Conservation (phyloP, 257 asterid species). For the Solanum pimpinellifolium region DNA sequence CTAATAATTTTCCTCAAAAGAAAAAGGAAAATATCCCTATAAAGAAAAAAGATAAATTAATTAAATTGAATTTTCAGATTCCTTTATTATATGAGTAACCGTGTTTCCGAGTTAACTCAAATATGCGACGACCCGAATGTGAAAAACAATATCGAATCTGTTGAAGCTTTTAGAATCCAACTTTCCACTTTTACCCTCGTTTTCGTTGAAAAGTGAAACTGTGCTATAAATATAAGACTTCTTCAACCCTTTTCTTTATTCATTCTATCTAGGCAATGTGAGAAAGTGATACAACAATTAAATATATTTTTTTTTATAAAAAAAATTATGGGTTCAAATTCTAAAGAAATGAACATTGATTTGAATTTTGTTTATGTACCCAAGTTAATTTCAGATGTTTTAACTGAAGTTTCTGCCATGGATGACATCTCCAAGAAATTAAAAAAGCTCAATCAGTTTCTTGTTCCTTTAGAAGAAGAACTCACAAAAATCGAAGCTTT, state of each 20-base stretch:
- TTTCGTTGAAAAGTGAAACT: not conserved
- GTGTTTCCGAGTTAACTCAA: not conserved
- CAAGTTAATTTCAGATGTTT: conserved; percentile 25
- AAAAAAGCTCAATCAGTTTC: conserved; percentile 3
- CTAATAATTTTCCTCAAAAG: not conserved
- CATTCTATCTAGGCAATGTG: conserved; percentile 3
- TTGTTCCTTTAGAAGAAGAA: conserved; percentile 20
- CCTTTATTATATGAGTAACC: not conserved
- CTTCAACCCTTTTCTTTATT: not conserved
- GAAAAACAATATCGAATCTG: conserved; percentile 24
- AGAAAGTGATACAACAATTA: not conserved
- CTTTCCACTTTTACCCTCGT: conserved; percentile 13
- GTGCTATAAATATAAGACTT: conserved; percentile 17
- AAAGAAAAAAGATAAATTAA: not conserved
- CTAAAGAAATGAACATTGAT: conserved; percentile 18
- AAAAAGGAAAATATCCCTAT: not conserved
- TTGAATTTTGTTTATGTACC: conserved; percentile 13
- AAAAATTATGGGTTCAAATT: conserved; percentile 17
- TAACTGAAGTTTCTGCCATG: conserved; percentile 15
- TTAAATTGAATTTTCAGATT: not conserved
- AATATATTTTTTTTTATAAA: not conserved
- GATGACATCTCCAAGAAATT: conserved; percentile 11
- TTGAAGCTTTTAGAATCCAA: not conserved
- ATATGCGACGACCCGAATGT: conserved; percentile 39
- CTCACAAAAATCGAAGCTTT: conserved; percentile 10